Evolutionary conservation across 2,329 filamentous ascomycete species (phyloP).

Genomic region (Phaeosphaeriaceae sp.): DNA sequence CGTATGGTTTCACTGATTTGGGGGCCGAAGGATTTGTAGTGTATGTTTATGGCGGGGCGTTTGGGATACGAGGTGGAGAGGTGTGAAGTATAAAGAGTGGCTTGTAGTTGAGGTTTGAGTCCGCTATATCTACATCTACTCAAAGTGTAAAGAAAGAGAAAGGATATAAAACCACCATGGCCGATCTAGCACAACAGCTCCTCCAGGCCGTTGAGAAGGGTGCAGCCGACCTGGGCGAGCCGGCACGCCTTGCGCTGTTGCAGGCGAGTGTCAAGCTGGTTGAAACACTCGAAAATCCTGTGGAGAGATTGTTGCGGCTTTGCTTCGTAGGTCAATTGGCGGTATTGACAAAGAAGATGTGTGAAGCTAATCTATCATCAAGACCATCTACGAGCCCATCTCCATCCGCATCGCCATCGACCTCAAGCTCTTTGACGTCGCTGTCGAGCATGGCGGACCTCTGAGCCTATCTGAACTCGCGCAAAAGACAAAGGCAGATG

Average conservation of each 20-base stretch:
- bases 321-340: slow-evolving; percentile 7
- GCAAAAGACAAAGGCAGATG: slow-evolving; percentile 14
- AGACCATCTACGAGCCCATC: slow-evolving; percentile 11
- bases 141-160: background rate
- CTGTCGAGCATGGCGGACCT: slow-evolving; percentile 8
- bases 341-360: background rate
- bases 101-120: no score
- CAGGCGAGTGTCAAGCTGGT: slow-evolving; percentile 11
- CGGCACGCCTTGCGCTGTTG: slow-evolving; percentile 13
- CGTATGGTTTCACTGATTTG: background rate
- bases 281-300: slow-evolving; percentile 10
- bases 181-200: slow-evolving; percentile 7
- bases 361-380: background rate
- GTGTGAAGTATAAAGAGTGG: no score
- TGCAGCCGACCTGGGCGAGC: slow-evolving; percentile 10
- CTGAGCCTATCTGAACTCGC: slow-evolving; percentile 16
- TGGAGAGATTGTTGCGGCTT: slow-evolving; percentile 12
- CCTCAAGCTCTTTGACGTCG: slow-evolving; percentile 21
- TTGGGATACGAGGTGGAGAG: no score
- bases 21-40: background rate
- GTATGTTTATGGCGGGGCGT: no score
- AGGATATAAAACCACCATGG: background rate
- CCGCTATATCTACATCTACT: background rate
- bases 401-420: slow-evolving; percentile 18
- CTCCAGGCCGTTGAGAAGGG: slow-evolving; percentile 4